Percentiles rank a stretch among this genome's conserved stretches.
Conservation (phyloP, 345 rosid genomes). For the rapeseed (Brassica napus) region DNA sequence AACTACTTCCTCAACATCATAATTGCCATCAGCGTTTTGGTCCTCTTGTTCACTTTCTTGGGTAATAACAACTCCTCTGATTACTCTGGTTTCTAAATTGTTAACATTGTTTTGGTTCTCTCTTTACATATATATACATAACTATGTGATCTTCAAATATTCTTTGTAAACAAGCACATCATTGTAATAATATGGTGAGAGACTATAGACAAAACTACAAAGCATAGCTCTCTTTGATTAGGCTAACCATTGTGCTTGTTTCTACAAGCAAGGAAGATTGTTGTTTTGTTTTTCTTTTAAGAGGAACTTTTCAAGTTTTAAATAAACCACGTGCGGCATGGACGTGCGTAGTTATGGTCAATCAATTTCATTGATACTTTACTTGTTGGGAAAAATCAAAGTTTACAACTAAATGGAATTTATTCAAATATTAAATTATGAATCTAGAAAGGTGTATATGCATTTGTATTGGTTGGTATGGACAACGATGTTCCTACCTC, state of each 20-base stretch:
- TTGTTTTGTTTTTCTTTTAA: neutral
- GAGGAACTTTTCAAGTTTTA: neutral
- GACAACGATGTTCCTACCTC: constrained; percentile 22
- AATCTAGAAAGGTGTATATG: constrained; percentile 33
- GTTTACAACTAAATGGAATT: neutral
- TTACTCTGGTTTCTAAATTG: constrained; percentile 31
- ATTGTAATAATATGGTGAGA: neutral
- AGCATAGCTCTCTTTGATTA: constrained; percentile 24
- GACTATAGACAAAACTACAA: constrained; percentile 22
- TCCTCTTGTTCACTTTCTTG: constrained; percentile 60
- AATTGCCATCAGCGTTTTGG: constrained; percentile 67
- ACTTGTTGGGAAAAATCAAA: constrained; percentile 31
- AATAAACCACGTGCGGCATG: constrained; percentile 24
- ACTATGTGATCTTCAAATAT: neutral
- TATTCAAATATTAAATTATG: constrained; percentile 3
- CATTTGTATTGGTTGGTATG: constrained; percentile 9
- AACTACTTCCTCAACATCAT: constrained; percentile 87
- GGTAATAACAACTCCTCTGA: constrained; percentile 48
- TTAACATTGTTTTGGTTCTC: neutral
- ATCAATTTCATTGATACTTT: constrained; percentile 6
- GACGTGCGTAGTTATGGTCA: constrained; percentile 36
- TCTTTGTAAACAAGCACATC: constrained; percentile 4
- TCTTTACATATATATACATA: constrained; percentile 15
- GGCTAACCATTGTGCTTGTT: constrained; percentile 24
- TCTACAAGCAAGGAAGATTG: neutral